phyloP scores from a whole-genome alignment of 495 filamentous ascomycete genomes.

The Penicillium cataractarum region DNA sequence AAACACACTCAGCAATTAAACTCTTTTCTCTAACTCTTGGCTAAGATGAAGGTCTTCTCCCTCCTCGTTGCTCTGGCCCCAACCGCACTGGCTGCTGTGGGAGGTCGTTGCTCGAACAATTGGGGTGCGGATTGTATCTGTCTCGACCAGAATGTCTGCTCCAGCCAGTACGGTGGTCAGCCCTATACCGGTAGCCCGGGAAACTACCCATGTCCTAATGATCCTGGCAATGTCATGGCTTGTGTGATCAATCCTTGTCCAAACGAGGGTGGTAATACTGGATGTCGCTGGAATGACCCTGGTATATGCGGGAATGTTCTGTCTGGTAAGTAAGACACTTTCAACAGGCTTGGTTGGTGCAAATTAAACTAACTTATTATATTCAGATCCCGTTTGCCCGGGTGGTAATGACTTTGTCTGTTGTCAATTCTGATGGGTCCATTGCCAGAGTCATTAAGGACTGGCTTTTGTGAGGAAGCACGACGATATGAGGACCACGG shows the following conservation, averaged over 20 bases:
- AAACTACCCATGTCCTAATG: background rate
- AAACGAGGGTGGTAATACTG: background rate
- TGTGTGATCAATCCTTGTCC: background rate
- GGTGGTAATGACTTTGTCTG: background rate
- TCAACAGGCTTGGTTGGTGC: background rate
- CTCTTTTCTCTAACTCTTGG: background rate
- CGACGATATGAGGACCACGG: background rate
- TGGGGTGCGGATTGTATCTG: background rate
- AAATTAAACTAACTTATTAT: background rate
- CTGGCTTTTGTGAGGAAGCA: background rate
- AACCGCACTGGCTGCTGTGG: background rate
- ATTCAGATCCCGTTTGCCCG: background rate
- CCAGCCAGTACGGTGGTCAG: background rate
- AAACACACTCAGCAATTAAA: background rate
- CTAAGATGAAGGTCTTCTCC: background rate
- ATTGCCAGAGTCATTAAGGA: background rate
- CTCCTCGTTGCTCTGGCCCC: background rate
- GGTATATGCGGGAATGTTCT: background rate
- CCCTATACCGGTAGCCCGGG: background rate
- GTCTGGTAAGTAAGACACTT: background rate
- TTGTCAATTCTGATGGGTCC: background rate
- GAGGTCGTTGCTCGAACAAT: background rate
- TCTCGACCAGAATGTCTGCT: background rate
- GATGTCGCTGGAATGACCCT: background rate
- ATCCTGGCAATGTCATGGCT: background rate